Conservation (phyloP, 1,284 basidiomycete genomes). For the Boletus sp. region DNA sequence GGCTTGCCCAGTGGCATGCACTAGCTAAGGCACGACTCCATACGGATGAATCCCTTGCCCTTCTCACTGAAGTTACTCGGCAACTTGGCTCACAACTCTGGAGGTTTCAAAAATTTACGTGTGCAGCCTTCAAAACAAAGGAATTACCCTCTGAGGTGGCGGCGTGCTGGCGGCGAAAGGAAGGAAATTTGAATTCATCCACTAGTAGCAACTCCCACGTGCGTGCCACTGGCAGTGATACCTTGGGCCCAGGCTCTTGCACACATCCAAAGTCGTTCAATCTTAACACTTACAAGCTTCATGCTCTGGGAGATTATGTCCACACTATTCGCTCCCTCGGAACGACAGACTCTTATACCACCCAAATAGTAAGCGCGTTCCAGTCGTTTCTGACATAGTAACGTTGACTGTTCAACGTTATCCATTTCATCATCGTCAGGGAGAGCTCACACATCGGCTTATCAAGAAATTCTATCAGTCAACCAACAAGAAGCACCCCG, state of each 20-base stretch:
- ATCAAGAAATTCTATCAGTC: constrained; percentile 22
- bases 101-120: constrained; percentile 15
- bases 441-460: background rate
- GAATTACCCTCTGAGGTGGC: constrained; percentile 18
- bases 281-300: constrained; percentile 31
- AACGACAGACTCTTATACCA: constrained; percentile 26
- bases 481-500: constrained; percentile 15
- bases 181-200: background rate
- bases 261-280: constrained; percentile 27
- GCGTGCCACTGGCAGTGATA: too few relatives aligned
- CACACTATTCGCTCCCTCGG: constrained; percentile 20
- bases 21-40: constrained; percentile 34
- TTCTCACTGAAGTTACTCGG: background rate
- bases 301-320: constrained; percentile 29
- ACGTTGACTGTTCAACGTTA: too few relatives aligned
- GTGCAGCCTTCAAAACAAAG: background rate
- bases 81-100: constrained; percentile 2
- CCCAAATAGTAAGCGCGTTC: background rate
- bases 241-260: background rate
- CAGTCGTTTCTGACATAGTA: too few relatives aligned
- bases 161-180: background rate
- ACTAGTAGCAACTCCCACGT: background rate
- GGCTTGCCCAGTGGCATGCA: constrained; percentile 28
- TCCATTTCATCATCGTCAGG: background rate
- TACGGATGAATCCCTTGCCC: constrained; percentile 9